phyloP scores from a whole-genome alignment of 106 monocot genomes.

The Dioscorea dumetorum region DNA sequence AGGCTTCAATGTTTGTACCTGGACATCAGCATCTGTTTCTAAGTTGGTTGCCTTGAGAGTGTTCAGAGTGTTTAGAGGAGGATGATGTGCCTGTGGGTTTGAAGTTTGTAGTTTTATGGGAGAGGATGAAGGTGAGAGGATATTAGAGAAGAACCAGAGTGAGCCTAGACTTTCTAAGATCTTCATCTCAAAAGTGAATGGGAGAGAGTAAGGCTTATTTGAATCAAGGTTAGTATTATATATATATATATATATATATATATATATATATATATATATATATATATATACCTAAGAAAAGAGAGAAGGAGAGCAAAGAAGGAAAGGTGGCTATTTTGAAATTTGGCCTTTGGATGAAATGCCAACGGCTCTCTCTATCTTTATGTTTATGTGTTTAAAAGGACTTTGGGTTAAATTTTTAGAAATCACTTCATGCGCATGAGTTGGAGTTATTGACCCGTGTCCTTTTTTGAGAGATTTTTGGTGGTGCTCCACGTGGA shows the following conservation, averaged over 20 bases:
- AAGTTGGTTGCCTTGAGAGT: too few species aligned
- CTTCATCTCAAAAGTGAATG: neutral
- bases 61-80: too few species aligned
- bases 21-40: neutral
- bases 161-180: conserved; percentile 17
- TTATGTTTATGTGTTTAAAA: too few species aligned
- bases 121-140: conserved; percentile 12
- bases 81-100: too few species aligned
- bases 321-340: neutral
- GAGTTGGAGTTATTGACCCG: too few species aligned
- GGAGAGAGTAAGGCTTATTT: too few species aligned
- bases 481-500: too few species aligned
- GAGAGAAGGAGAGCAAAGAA: neutral
- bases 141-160: conserved; percentile 48
- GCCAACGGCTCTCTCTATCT: neutral
- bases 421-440: too few species aligned
- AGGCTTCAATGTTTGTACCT: neutral
- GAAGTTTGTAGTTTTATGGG: neutral
- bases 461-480: neutral
- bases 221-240: neutral
- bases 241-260: too few species aligned
- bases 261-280: too few species aligned
- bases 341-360: neutral
- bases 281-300: too few species aligned
- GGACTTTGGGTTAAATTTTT: too few species aligned